Base-by-base conservation (phyloP, 139 green algal species). In the Chlamydomonas urium region DNA sequence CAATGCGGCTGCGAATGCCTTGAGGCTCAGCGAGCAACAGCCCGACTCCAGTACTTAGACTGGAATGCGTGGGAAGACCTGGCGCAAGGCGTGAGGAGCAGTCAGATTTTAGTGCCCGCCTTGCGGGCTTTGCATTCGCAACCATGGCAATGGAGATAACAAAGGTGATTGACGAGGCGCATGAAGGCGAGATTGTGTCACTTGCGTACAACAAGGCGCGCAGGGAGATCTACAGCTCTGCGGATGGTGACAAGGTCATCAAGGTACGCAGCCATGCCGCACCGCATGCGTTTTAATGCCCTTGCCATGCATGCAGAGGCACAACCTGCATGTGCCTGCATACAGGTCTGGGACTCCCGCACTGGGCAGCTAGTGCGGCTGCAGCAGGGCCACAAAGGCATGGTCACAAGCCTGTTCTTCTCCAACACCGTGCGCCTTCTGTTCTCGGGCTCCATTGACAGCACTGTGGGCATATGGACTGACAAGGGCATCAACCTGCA, bases 401-500 rank as follows among this genome's bases (percentile, higher is more conserved):
- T 87, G 75, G 81, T 92, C n/a, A 92, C 81, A 10, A 78, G 78
- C 53, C 47, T 92, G 2, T 73, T 76, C 23, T 92, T 83, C 65
- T 81, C 80, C 17, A 70, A 69, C 61, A 79, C 72, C 1, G 58
- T 75, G 24, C 76, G 81, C 34, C 75, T 89, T 24, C 73, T 92
- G 45, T 88, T 92, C 69, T 89, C 81, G 0, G 83, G 81, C 6
- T 84, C 77, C 1, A 82, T 92, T 28, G 87, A 92, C 75, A 86
- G 83, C 75, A 87, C 75, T 4, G 79, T 92, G 0, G 78, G 73
- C 17, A 85, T 89, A 10, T 90, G 85, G 85, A 90, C 75, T 1
- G 87, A 92, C 34, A 87, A 84, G 45, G 85, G 85, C 34, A 66
- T 78, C 6, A 69, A 81, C 65, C 59, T 90, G 28, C 87, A 92